Percentiles rank a stretch among this genome's conserved stretches.
phyloP scores from a whole-genome alignment of 139 green algal species.

The Zygnema circumcarinatum region DNA sequence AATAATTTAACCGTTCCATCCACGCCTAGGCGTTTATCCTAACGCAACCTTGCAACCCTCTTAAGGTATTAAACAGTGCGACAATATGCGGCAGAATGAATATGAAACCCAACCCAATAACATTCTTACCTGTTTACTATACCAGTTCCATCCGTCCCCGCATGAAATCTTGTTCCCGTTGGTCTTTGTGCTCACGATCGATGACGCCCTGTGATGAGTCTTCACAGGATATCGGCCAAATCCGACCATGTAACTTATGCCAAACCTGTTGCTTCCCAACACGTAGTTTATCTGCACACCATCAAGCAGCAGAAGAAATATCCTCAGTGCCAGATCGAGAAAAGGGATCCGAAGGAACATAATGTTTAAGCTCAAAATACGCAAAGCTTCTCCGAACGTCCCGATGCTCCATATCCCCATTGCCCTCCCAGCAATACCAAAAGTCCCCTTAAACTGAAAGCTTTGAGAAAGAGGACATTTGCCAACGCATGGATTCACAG shows the following conservation, averaged over 20 bases:
- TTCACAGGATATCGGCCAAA: constrained; percentile 39
- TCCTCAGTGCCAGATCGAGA: no score
- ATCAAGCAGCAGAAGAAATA: no score
- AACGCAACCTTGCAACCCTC: neutral
- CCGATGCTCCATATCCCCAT: no score
- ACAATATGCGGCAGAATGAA: neutral
- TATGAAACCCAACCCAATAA: neutral
- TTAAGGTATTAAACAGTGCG: neutral
- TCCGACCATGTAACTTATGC: constrained; percentile 57
- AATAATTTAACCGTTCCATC: no score
- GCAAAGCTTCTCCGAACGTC: no score
- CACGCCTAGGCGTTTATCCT: no score
- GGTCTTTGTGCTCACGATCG: neutral
- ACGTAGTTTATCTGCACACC: constrained; percentile 51
- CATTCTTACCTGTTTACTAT: neutral
- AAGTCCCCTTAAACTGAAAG: no score
- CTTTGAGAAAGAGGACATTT: no score
- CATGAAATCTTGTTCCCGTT: neutral
- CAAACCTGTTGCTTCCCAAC: constrained; percentile 25
- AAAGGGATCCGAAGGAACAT: no score
- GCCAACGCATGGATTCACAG: no score
- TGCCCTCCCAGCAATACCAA: no score
- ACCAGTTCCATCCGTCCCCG: neutral
- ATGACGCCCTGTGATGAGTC: constrained; percentile 51
- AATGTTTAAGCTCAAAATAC: no score